These are phyloP conservation scores for Actinomucor elegans DNA, from an alignment of 371 early-diverging fungal genomes.

Conservation along the genomic window DNA sequence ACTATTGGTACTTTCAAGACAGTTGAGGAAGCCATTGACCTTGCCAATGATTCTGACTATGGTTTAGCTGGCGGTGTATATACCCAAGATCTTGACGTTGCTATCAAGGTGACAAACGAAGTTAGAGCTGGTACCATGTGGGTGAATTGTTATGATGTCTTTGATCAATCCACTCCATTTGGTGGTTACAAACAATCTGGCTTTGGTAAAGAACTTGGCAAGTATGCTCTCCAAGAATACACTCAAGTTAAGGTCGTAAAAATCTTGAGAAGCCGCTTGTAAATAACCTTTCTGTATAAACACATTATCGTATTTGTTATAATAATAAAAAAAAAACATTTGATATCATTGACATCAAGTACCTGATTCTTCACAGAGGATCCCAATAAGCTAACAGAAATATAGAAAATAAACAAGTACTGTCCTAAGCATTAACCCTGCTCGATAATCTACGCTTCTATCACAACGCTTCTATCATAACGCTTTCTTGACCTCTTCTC, in stretches of 20 bases:
- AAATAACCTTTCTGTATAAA: neutral
- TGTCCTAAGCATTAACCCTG: too few relatives aligned
- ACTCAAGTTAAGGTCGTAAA: conserved; percentile 66
- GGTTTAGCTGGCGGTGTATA: conserved; percentile 87
- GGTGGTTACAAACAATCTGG: conserved; percentile 89
- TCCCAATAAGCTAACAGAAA: too few relatives aligned
- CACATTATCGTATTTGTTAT: too few relatives aligned
- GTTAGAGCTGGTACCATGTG: conserved; percentile 83
- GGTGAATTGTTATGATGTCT: conserved; percentile 39
- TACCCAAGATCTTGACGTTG: conserved; percentile 64
- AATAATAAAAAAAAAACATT: too few relatives aligned
- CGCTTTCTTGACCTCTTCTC: too few relatives aligned
- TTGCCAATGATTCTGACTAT: conserved; percentile 74
- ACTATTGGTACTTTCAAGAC: conserved; percentile 71
- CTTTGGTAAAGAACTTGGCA: conserved; percentile 76
- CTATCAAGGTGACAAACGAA: conserved; percentile 58
- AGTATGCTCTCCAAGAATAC: conserved; percentile 69
- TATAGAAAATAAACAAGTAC: too few relatives aligned
- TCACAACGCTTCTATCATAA: too few relatives aligned
- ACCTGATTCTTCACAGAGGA: too few relatives aligned
- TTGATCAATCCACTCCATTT: conserved; percentile 67
- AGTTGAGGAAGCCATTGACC: conserved; percentile 74
- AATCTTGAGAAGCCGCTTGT: conserved; percentile 29
- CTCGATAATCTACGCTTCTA: too few relatives aligned
- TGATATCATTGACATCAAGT: too few relatives aligned